Conservation (phyloP, 805 yeast species). For the Saturnispora hagleri region DNA sequence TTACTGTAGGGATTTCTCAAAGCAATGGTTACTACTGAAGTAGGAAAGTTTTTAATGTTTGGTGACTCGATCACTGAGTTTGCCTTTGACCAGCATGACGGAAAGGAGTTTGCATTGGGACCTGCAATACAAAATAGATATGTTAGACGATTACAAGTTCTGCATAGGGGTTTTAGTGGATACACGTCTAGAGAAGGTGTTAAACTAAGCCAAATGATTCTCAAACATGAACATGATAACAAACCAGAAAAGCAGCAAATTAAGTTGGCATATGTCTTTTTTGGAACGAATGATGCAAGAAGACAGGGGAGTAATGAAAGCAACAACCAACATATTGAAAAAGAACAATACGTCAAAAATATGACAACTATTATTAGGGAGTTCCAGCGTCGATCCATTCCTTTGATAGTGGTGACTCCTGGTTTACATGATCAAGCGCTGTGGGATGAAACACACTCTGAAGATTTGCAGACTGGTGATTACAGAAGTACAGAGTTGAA, state of each 20-base stretch:
- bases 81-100: slow-evolving; percentile 19
- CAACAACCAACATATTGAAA: slow-evolving; percentile 34
- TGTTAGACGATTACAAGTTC: slow-evolving; percentile 52
- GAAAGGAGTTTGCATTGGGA: slow-evolving; percentile 23
- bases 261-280: slow-evolving; percentile 45
- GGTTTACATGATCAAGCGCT: slow-evolving; percentile 40
- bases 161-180: slow-evolving; percentile 72
- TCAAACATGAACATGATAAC: slow-evolving; percentile 38
- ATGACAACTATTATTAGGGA: slow-evolving; percentile 33
- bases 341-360: slow-evolving; percentile 43
- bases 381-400: slow-evolving; percentile 35
- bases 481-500: slow-evolving; percentile 39
- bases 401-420: slow-evolving; percentile 54
- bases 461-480: slow-evolving; percentile 31
- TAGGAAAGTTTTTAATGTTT: slow-evolving; percentile 23
- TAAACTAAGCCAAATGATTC: slow-evolving; percentile 39
- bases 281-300: slow-evolving; percentile 72
- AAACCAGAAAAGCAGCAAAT: slow-evolving; percentile 27
- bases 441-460: slow-evolving; percentile 31
- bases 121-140: slow-evolving; percentile 32
- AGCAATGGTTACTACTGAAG: slow-evolving; percentile 2
- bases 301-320: slow-evolving; percentile 30
- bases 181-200: slow-evolving; percentile 59
- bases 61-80: slow-evolving; percentile 32
- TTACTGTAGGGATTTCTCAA: too few species aligned